A percentile compares a stretch with the other conserved stretches of the same genome.
These are phyloP conservation scores for Agaricus blazei DNA, from an alignment of 768 basidiomycete species.

Conservation along the genomic window DNA sequence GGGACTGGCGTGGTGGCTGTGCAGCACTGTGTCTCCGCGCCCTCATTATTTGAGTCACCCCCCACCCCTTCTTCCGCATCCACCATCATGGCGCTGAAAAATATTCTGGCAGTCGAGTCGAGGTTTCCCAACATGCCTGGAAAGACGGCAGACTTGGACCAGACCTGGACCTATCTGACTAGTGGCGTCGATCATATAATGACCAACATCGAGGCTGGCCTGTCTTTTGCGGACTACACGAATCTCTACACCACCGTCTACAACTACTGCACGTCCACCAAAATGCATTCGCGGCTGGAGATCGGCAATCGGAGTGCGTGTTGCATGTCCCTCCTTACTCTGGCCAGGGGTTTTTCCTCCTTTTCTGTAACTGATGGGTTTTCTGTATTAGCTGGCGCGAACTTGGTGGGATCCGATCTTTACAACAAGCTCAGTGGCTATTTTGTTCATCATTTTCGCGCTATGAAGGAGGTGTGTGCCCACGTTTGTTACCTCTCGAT, in stretches of 20 bases:
- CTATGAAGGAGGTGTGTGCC: conserved; percentile 42
- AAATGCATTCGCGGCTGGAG: conserved; percentile 61
- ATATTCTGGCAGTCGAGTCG: conserved; percentile 22
- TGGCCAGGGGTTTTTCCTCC: conserved; percentile 24
- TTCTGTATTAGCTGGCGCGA: conserved; percentile 69
- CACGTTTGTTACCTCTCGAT: not conserved
- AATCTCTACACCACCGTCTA: conserved; percentile 89
- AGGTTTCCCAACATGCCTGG: conserved; percentile 52
- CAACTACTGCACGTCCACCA: conserved; percentile 95
- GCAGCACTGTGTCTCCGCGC: conserved; percentile 1
- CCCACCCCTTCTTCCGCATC: conserved; percentile 17
- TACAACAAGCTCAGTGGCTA: conserved; percentile 92
- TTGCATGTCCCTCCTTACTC: conserved; percentile 24
- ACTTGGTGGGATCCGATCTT: conserved; percentile 95
- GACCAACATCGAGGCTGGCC: conserved; percentile 80
- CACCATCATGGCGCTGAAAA: conserved; percentile 25
- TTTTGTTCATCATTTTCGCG: conserved; percentile 81
- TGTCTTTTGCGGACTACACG: conserved; percentile 69
- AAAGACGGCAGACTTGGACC: conserved; percentile 69
- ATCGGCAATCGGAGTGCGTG: conserved; percentile 61
- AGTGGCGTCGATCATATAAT: conserved; percentile 88
- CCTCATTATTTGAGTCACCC: conserved; percentile 3
- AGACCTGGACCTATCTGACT: conserved; percentile 83
- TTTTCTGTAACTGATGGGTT: conserved; percentile 18
- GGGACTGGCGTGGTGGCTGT: conserved; percentile 10